Evolutionary conservation across 192 early-diverging fungal genomes (phyloP), one percentile per base, ranked within the genome.

Genomic region (Coemansia sp.): DNA sequence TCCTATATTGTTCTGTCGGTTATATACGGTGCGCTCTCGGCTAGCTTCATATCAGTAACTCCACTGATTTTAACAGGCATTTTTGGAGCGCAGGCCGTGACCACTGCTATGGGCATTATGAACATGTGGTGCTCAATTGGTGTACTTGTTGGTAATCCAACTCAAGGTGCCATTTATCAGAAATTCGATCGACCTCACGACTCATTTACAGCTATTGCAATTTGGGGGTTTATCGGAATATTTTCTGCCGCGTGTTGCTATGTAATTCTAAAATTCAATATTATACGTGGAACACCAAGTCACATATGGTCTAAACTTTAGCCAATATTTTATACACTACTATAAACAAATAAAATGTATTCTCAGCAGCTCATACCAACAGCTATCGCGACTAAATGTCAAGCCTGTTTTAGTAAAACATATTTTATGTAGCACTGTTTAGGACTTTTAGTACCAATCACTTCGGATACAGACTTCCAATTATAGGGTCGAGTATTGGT

Each of bases 161-260:
- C 75, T 22, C 69, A 77, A 41, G 69, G 75, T 6, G 75, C 75
- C 14, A 63, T 77, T n/a, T 77, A 71, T 50, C 75, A 77, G 43
- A 48, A 21, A 9, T 77, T 61, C 17, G 75, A 77, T 54, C 69
- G 69, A 0, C 75, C 75, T 4, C 38, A 63, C 27, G 35, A 53
- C 19, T 56, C 62, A 23, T 77, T 77, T 47, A 65, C 32, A 5
- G 69, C 69, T 24, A 71, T 71, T 27, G 55, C 69, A 0, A 60
- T 67, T 15, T 77, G 75, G 75, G 75, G 75, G 4, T 71, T 67
- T 41, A 24, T 41, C 17, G 69, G 69, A 0, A 59, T 77, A 11
- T 32, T 61, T 12, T 47, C 65, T 43, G 65, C 75, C 14, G 69
- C 62, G 21, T 41, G 60, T 12, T 68, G 75, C 53, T 77, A 77